Conservation (phyloP, 306 rosid species). For the Rosa chinensis region DNA sequence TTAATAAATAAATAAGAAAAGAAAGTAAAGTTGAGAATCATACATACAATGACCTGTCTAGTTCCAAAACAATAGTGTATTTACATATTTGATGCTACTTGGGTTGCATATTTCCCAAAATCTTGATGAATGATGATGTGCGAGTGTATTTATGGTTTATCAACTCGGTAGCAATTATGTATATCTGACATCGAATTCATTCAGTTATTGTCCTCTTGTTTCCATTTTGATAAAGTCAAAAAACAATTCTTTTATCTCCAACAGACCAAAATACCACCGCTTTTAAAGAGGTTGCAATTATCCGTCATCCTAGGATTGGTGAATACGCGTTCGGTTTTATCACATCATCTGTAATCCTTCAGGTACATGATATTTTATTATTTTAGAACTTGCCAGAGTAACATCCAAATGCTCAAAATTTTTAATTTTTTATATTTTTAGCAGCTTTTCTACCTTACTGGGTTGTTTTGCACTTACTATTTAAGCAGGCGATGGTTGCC, state of each 20-base stretch:
- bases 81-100: neutral
- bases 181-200: conserved; percentile 2
- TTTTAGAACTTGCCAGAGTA: neutral
- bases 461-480: neutral
- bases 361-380: conserved; percentile 25
- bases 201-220: neutral
- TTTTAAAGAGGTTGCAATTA: conserved; percentile 58
- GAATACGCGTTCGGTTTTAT: conserved; percentile 58
- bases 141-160: neutral
- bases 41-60: neutral
- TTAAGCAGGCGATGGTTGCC: neutral
- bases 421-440: neutral
- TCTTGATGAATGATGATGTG: neutral
- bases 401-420: neutral
- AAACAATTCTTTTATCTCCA: neutral
- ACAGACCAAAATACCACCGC: conserved; percentile 57
- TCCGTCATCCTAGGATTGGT: conserved; percentile 55
- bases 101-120: neutral
- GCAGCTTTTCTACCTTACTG: neutral
- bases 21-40: neutral
- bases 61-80: neutral
- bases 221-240: neutral
- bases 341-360: conserved; percentile 50
- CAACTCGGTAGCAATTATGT: neutral
- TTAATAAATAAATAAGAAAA: neutral